These are phyloP conservation scores for Capillidium rhysosporum DNA, from an alignment of 371 early-diverging fungal species.

Conservation along the genomic window DNA sequence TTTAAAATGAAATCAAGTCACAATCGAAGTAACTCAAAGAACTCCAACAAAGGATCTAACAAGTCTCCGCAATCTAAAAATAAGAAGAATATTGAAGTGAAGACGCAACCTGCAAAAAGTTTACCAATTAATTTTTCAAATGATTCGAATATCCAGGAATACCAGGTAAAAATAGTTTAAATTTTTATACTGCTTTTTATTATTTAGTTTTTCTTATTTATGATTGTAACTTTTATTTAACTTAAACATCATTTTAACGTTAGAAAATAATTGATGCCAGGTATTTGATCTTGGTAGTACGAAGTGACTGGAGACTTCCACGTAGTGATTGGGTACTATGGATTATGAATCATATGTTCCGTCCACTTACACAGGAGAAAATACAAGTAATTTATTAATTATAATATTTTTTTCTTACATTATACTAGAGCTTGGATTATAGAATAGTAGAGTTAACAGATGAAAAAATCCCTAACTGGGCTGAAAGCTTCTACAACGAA, in stretches of 20 bases:
- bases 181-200: no score
- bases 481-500: background rate
- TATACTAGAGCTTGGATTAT: background rate
- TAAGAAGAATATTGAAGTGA: no score
- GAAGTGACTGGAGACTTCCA: background rate
- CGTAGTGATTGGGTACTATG: constrained; percentile 5
- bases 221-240: background rate
- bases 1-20: no score
- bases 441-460: background rate
- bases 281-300: background rate
- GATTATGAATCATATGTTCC: constrained; percentile 6
- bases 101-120: no score
- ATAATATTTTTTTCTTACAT: background rate
- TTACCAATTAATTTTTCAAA: no score
- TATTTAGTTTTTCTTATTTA: no score
- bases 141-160: no score
- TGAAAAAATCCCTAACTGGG: background rate
- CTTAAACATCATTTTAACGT: no score
- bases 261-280: background rate
- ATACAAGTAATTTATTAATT: background rate
- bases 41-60: no score
- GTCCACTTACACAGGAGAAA: background rate
- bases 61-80: no score
- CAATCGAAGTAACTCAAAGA: no score
- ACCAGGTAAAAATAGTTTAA: no score